Evolutionary conservation across 345 rosid species (phyloP), one percentile per base, ranked within the genome.

Genomic region (Aquilaria malaccensis): DNA sequence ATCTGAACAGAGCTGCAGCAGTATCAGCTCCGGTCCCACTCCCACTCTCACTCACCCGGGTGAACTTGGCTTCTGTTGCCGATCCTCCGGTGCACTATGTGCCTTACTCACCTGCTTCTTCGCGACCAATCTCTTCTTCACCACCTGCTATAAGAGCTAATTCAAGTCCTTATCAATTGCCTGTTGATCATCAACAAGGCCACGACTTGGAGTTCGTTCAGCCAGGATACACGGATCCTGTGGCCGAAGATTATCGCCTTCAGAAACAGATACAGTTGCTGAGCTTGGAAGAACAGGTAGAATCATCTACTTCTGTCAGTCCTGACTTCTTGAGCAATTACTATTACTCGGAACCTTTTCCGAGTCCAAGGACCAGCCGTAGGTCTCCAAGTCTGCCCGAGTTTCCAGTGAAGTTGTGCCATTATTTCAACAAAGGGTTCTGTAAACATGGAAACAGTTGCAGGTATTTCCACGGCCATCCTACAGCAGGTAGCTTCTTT

Each of bases 381-480:
- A 80, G 87, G 76, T 92, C 95, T 14, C 91, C 96, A 0, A 87
- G 95, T 69, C 68, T 88, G 79, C 92, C 95, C 0, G 95, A 85
- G 50, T 86, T 86, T 64, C 91, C 96, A 2, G 82, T 85, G n/a
- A 95, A 88, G 77, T 60, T 83, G 14, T 95, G 99, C 60, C 97
- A 86, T 72, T 95, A 88, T 84, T 91, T 82, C 68, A 81, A 11
- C 60, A 95, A 86, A 67, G 96, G 99, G 10, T 85, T 73, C 51
- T 95, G 97, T 65, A 95, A 91, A 74, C 97, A 95, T 3, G 99
- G 97, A 13, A 79, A 59, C 66, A 88, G 80, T 54, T 95, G 99
- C 65, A 75, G 96, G 73, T 95, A 83, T 62, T 86, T 82, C 69
- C 99, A 95, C 61, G 87, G 82, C 12, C 67, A 81, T 62, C 80